phyloP scores from a whole-genome alignment of 2,329 filamentous ascomycete species.

The Colletotrichum endophyticum region DNA sequence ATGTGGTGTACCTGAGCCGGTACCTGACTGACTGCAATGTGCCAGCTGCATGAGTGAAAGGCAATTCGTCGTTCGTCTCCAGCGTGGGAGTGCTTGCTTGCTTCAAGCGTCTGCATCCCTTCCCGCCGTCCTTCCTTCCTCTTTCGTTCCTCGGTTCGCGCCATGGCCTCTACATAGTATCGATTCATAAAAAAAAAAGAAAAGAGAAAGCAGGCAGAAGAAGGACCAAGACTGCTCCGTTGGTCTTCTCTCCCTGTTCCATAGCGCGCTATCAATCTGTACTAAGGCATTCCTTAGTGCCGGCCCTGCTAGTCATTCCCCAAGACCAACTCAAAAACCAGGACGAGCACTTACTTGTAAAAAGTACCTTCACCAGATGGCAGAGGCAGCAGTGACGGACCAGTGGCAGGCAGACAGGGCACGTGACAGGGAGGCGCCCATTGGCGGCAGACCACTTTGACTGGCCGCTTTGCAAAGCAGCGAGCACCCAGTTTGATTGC shows the following conservation, averaged over 20 bases:
- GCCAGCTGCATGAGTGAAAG: neutral
- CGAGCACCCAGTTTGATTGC: constrained; percentile 17
- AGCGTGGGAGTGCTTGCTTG: neutral
- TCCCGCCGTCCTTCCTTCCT: neutral
- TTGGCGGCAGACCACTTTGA: neutral
- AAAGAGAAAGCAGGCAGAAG: neutral
- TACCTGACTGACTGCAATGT: neutral
- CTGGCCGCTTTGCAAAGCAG: constrained; percentile 10
- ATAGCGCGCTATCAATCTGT: neutral
- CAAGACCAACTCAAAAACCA: neutral
- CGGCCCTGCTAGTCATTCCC: neutral
- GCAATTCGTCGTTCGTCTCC: neutral
- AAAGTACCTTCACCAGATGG: neutral
- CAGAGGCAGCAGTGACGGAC: neutral
- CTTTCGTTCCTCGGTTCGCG: neutral
- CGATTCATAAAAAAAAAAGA: neutral
- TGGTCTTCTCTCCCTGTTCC: neutral
- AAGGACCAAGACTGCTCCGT: neutral
- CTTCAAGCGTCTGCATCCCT: neutral
- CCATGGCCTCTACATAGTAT: neutral
- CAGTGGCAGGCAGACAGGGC: neutral
- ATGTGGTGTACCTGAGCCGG: neutral
- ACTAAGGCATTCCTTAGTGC: neutral
- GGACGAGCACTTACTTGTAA: neutral
- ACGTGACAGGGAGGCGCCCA: constrained; percentile 8